Base-by-base conservation (phyloP, 768 basidiomycete genomes). In the Tulasnella calospora region DNA sequence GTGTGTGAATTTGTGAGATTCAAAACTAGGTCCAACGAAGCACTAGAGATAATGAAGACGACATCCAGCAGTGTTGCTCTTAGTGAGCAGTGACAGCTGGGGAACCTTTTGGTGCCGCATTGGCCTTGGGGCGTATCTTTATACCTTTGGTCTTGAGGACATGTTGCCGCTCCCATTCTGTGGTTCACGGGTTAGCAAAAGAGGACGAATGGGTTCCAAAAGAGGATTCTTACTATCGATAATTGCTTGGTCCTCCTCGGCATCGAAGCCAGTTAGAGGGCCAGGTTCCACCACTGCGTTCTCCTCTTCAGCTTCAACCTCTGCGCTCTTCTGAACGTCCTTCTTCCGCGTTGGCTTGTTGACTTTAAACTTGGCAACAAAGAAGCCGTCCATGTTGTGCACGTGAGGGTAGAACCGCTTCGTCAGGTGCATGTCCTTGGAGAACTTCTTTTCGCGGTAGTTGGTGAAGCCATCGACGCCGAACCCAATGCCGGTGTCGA, bases 371-470 rank as follows among this genome's bases (percentile, higher is more conserved):
- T 99, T 99, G 79, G 97, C 97, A 77, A 99, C 96, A 84, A 89
- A 99, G 88, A 99, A 99, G 7, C 98, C 98, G 84, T 99, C 98
- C 96, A 99, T 98, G 85, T 99, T 99, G 86, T 98, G 96, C 82
- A 98, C 96, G 84, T 98, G 96, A 21, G 96, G 94, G 83, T 96
- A 97, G 84, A 95, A 97, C 79, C 98, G 87, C 81, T 95, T 87
- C 27, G 98, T 98, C 80, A 97, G 85, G 80, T 86, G 88, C 82
- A 99, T 83, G 80, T 89, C 92, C 44, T 92, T 87, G 83, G 91
- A 88, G 86, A 99, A 99, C 40, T 85, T 89, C 88, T 96, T 99
- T 30, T 97, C 98, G 74, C 95, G 91, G 86, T 91, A 99, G 79
- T 88, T 90, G 41, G 91, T 93, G 85, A 92, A 98, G 8, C 98